These are phyloP conservation scores for Rhododendron griersonianum DNA, from an alignment of 148 eudicot genomes.

Conservation along the genomic window DNA sequence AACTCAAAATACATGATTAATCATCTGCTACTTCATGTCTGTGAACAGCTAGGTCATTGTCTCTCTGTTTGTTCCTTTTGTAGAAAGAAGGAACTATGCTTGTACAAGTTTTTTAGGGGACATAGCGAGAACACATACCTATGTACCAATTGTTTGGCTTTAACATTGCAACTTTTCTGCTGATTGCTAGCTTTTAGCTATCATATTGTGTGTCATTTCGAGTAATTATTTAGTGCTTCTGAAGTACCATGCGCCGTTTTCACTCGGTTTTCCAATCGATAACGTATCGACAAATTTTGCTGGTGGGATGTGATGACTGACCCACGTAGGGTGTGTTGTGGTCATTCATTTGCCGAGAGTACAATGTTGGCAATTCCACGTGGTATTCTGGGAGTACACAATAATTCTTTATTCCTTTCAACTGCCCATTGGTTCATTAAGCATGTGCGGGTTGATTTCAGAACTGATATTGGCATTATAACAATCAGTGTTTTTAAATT, in stretches of 20 bases:
- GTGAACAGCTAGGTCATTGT: background rate
- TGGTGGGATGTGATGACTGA: background rate
- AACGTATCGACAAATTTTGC: background rate
- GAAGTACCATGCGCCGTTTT: background rate
- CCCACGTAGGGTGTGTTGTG: background rate
- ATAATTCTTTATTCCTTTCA: background rate
- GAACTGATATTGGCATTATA: background rate
- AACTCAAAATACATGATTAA: background rate
- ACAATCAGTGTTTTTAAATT: background rate
- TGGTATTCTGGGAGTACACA: background rate
- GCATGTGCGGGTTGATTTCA: background rate
- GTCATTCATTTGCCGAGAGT: background rate
- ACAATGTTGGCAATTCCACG: background rate
- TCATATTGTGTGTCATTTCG: background rate
- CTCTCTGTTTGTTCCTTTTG: background rate
- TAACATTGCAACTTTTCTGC: background rate
- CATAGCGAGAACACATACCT: background rate
- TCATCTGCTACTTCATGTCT: background rate
- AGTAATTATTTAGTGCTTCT: background rate
- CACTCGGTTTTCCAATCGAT: background rate
- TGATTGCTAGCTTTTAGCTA: background rate
- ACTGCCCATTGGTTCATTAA: background rate
- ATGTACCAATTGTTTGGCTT: background rate
- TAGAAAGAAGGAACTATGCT: background rate
- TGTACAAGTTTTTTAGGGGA: background rate